phyloP scores from a whole-genome alignment of 306 rosid species.

The Vigna nakashimae region DNA sequence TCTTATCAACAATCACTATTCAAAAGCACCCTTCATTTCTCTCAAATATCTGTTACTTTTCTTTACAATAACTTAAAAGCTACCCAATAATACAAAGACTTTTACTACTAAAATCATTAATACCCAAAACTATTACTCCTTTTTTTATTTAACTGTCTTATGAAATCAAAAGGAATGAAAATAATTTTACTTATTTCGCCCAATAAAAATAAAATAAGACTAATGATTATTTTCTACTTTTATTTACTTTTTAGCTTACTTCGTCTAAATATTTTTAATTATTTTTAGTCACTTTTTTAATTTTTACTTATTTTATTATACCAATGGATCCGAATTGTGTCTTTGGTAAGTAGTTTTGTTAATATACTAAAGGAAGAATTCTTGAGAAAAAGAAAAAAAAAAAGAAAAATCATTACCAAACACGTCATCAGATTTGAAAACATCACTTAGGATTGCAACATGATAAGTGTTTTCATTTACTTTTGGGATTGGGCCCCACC shows the following conservation, averaged over 20 bases:
- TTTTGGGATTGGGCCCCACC: neutral
- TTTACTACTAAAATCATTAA: neutral
- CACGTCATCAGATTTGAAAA: neutral
- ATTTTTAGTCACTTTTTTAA: too few relatives aligned
- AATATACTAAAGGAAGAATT: neutral
- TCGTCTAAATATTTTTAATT: too few relatives aligned
- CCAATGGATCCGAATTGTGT: neutral
- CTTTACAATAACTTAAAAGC: neutral
- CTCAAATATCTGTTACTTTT: neutral
- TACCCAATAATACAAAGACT: neutral
- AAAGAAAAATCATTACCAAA: neutral
- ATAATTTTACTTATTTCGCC: too few relatives aligned
- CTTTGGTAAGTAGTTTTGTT: neutral
- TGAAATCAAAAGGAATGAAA: too few relatives aligned
- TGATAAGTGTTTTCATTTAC: neutral
- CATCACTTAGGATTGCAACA: neutral
- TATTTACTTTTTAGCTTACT: too few relatives aligned
- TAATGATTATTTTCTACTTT: too few relatives aligned
- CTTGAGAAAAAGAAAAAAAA: neutral
- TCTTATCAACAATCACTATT: neutral
- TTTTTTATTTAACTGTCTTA: too few relatives aligned
- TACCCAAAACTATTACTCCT: neutral
- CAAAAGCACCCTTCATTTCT: neutral
- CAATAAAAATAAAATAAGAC: too few relatives aligned
- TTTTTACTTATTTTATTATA: too few relatives aligned